phyloP scores from a whole-genome alignment of 2,329 filamentous ascomycete genomes.

The Phialophora expanda region DNA sequence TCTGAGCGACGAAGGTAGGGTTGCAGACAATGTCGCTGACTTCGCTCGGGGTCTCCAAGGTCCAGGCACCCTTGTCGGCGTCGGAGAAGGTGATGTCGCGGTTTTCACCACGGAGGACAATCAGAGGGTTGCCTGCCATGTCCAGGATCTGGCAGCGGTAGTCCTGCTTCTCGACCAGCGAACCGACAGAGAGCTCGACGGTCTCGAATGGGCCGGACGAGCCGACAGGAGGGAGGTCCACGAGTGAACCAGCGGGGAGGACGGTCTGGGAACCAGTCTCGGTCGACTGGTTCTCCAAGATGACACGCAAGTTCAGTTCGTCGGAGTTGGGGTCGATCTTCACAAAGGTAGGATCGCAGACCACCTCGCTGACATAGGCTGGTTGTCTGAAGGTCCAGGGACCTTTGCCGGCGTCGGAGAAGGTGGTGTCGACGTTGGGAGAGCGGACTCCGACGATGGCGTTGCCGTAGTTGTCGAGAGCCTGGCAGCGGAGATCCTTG shows the following conservation, averaged over 20 bases:
- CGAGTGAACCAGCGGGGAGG: slow-evolving; percentile 40
- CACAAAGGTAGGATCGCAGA: slow-evolving; percentile 34
- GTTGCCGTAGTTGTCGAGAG: slow-evolving; percentile 32
- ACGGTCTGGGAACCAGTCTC: slow-evolving; percentile 32
- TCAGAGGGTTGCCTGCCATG: slow-evolving; percentile 25
- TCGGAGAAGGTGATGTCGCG: slow-evolving; percentile 35
- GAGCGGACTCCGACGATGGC: slow-evolving; percentile 29
- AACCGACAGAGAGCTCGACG: slow-evolving; percentile 33
- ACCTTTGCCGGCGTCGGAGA: slow-evolving; percentile 35
- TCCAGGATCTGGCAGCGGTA: slow-evolving; percentile 37
- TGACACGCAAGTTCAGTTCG: slow-evolving; percentile 26
- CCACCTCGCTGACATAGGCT: slow-evolving; percentile 31
- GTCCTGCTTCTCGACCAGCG: slow-evolving; percentile 27
- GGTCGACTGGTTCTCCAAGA: slow-evolving; percentile 26
- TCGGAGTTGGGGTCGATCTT: slow-evolving; percentile 28
- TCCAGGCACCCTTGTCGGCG: slow-evolving; percentile 35
- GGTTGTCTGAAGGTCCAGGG: slow-evolving; percentile 31
- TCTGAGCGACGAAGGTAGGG: slow-evolving; percentile 31
- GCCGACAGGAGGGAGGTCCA: slow-evolving; percentile 13
- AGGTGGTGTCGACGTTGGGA: slow-evolving; percentile 35
- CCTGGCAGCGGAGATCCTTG: slow-evolving; percentile 35
- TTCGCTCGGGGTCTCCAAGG: slow-evolving; percentile 43
- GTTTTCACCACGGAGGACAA: slow-evolving; percentile 29
- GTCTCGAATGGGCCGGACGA: slow-evolving; percentile 32
- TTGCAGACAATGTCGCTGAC: slow-evolving; percentile 45